Conservation (phyloP, 208 protist genomes). For the Borovskyia barvae region DNA sequence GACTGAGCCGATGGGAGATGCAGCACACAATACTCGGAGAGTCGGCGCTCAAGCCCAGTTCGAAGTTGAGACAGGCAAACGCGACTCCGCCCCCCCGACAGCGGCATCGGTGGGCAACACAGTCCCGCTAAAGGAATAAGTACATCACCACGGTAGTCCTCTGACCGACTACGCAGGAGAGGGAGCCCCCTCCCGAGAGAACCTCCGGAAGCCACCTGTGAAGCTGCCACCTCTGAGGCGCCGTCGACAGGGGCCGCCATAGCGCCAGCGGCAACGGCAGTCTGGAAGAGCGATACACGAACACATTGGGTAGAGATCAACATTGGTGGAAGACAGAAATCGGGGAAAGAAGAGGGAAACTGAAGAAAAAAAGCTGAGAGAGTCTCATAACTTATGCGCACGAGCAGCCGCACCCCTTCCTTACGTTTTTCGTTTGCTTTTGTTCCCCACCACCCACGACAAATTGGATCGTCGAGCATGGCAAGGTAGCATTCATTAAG, state of each 20-base stretch:
- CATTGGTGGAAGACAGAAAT: conserved; percentile 1
- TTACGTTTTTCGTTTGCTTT: too few relatives aligned
- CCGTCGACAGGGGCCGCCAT: not conserved
- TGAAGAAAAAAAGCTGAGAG: too few relatives aligned
- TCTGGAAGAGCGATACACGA: conserved; percentile 14
- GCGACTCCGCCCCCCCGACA: not conserved
- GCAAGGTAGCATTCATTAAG: too few relatives aligned
- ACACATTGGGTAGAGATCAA: not conserved
- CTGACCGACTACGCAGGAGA: conserved; percentile 10
- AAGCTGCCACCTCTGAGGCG: too few relatives aligned
- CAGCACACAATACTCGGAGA: conserved; percentile 44
- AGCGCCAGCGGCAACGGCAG: not conserved
- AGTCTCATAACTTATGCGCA: too few relatives aligned
- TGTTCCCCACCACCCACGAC: too few relatives aligned
- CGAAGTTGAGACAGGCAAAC: conserved; percentile 11
- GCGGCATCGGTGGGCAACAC: not conserved
- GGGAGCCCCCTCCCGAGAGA: not conserved
- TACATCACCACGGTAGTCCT: conserved; percentile 28
- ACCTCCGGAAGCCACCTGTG: not conserved
- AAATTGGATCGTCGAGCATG: too few relatives aligned
- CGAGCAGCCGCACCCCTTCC: too few relatives aligned
- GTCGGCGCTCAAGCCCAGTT: conserved; percentile 27
- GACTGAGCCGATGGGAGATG: conserved; percentile 15
- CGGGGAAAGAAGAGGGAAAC: too few relatives aligned
- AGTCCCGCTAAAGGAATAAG: conserved; percentile 17